phyloP scores from a whole-genome alignment of 495 filamentous ascomycete genomes.

The Xylaria flabelliformis region DNA sequence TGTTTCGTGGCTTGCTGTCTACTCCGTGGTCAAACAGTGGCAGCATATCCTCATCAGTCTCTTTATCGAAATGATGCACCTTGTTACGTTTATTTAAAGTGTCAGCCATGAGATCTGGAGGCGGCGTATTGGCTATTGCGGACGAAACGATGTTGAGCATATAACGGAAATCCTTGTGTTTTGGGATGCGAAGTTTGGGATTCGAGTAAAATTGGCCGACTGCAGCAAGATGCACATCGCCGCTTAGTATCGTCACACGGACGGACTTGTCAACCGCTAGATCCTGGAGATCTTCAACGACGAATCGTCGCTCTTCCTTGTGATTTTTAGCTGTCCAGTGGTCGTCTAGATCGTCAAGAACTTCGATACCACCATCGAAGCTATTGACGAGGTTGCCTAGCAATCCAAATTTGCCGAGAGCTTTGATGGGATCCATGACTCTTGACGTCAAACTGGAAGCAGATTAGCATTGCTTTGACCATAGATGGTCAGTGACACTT shows the following conservation, averaged over 20 bases:
- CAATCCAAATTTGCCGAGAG: slow-evolving; percentile 80
- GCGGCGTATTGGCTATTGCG: slow-evolving; percentile 84
- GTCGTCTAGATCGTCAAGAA: slow-evolving; percentile 90
- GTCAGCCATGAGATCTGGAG: slow-evolving; percentile 87
- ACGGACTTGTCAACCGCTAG: slow-evolving; percentile 89
- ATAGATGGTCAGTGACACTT: slow-evolving; percentile 33
- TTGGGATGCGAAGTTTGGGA: slow-evolving; percentile 74
- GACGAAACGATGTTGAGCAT: slow-evolving; percentile 91
- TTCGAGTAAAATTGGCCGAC: slow-evolving; percentile 95
- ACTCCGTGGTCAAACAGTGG: slow-evolving; percentile 89
- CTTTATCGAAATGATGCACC: slow-evolving; percentile 81
- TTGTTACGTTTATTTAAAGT: slow-evolving; percentile 93
- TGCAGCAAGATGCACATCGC: slow-evolving; percentile 92
- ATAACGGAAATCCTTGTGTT: slow-evolving; percentile 90
- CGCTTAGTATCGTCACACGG: slow-evolving; percentile 85
- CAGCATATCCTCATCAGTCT: slow-evolving; percentile 95
- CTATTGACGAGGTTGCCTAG: slow-evolving; percentile 83
- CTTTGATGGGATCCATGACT: slow-evolving; percentile 84
- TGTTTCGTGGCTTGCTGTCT: slow-evolving; percentile 86
- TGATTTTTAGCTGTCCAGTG: slow-evolving; percentile 97
- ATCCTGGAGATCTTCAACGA: slow-evolving; percentile 89
- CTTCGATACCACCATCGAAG: slow-evolving; percentile 91
- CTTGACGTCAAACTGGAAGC: slow-evolving; percentile 76
- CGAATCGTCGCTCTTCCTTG: slow-evolving; percentile 83
- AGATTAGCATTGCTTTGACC: slow-evolving; percentile 11